phyloP scores from a whole-genome alignment of 2,329 filamentous ascomycete genomes.

The Colletotrichum aenigma region DNA sequence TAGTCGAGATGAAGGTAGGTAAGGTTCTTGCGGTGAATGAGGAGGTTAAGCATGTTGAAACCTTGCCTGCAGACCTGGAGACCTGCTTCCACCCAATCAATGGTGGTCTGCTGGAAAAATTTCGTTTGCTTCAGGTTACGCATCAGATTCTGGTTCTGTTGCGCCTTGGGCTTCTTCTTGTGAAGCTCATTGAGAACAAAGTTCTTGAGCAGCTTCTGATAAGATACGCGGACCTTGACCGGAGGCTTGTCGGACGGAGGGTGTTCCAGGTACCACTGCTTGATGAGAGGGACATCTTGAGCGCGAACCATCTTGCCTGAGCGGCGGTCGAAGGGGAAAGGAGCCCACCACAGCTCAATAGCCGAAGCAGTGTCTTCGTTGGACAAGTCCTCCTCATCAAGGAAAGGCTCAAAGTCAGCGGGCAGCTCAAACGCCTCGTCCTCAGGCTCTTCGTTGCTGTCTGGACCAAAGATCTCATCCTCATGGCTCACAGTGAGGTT shows the following conservation, averaged over 20 bases:
- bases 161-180: slow-evolving; percentile 92
- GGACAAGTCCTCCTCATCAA: slow-evolving; percentile 86
- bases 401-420: slow-evolving; percentile 80
- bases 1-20: slow-evolving; percentile 99
- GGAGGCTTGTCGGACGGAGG: slow-evolving; percentile 84
- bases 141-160: slow-evolving; percentile 92
- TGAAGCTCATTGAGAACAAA: slow-evolving; percentile 97
- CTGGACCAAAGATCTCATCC: slow-evolving; percentile 87
- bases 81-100: slow-evolving; percentile 99
- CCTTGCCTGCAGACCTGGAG: slow-evolving; percentile 97
- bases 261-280: slow-evolving; percentile 98
- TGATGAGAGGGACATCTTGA: slow-evolving; percentile 94
- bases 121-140: slow-evolving; percentile 93
- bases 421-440: slow-evolving; percentile 88
- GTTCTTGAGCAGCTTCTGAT: slow-evolving; percentile 96
- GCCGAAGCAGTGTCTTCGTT: slow-evolving; percentile 89
- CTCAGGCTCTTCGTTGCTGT: slow-evolving; percentile 74
- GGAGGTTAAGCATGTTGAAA: slow-evolving; percentile 98
- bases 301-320: slow-evolving; percentile 96
- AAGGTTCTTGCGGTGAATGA: slow-evolving; percentile 98
- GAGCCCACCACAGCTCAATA: slow-evolving; percentile 97
- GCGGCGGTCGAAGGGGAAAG: slow-evolving; percentile 91
- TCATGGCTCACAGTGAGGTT: slow-evolving; percentile 93
- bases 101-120: slow-evolving; percentile 99
- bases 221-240: slow-evolving; percentile 96